A percentile compares a stretch with the other conserved stretches of the same genome.
Evolutionary conservation across 2,329 filamentous ascomycete species (phyloP).

Genomic region (Diaporthe vaccinii): DNA sequence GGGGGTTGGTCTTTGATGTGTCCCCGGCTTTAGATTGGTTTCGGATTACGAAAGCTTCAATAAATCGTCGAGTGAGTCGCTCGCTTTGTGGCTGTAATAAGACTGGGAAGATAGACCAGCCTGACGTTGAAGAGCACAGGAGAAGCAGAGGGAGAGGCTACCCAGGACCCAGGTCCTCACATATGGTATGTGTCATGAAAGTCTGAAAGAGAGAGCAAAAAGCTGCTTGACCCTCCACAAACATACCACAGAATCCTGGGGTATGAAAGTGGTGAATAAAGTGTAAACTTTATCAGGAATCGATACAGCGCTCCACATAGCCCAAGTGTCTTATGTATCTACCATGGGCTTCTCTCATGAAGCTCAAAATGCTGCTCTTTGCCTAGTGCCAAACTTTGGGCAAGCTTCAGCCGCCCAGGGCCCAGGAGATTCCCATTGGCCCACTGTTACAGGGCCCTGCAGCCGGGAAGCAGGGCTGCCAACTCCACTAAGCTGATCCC

Average conservation of each 20-base stretch:
- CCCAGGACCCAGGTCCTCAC: conserved; percentile 18
- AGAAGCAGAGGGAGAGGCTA: conserved; percentile 11
- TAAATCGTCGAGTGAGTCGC: neutral
- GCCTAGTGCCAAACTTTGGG: neutral
- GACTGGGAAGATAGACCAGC: neutral
- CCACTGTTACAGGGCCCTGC: neutral
- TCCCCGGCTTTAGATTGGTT: neutral
- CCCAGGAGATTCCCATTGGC: conserved; percentile 1
- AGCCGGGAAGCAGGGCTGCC: conserved; percentile 18
- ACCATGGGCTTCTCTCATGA: neutral
- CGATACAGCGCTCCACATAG: neutral
- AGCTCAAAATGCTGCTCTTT: conserved; percentile 7
- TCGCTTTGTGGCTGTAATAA: neutral
- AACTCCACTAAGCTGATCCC: conserved; percentile 23
- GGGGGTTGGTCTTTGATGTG: neutral
- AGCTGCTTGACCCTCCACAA: neutral
- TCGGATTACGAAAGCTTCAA: neutral
- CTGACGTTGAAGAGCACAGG: neutral
- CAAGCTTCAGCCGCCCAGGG: conserved; percentile 5
- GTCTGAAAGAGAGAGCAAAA: neutral
- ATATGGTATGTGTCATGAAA: conserved; percentile 24
- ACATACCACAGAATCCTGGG: conserved; percentile 9
- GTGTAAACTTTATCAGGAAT: neutral
- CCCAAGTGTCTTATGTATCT: too few relatives aligned
- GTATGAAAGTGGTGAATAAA: neutral